These are phyloP conservation scores for Phialophora macrospora DNA, from an alignment of 2,329 filamentous ascomycete species.

Conservation along the genomic window DNA sequence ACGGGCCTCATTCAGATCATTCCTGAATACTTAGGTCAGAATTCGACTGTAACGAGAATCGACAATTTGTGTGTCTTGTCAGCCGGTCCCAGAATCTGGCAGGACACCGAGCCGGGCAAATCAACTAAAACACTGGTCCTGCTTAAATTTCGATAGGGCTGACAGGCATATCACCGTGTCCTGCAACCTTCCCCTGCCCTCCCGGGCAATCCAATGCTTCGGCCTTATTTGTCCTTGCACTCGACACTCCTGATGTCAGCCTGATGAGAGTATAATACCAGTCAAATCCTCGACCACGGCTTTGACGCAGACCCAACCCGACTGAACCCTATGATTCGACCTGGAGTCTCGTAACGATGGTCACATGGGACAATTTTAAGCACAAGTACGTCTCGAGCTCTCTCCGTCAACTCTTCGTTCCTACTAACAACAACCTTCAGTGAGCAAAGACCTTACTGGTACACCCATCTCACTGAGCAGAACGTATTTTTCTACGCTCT, in stretches of 20 bases:
- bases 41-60: neutral
- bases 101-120: neutral
- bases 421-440: constrained; percentile 15
- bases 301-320: neutral
- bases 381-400: constrained; percentile 16
- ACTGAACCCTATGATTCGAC: constrained; percentile 7
- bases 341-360: constrained; percentile 25
- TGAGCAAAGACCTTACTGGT: constrained; percentile 24
- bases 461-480: constrained; percentile 30
- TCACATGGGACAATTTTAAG: constrained; percentile 30
- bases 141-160: constrained; percentile 25
- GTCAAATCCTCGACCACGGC: constrained; percentile 4
- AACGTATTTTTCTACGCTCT: constrained; percentile 29
- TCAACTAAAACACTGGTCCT: constrained; percentile 28
- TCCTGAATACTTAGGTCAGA: neutral
- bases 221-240: constrained; percentile 3
- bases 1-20: constrained; percentile 11
- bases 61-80: constrained; percentile 13
- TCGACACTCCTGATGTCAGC: constrained; percentile 22
- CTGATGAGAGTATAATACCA: constrained; percentile 20
- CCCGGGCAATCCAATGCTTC: neutral
- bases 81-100: constrained; percentile 13
- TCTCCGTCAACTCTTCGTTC: neutral
- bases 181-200: constrained; percentile 8
- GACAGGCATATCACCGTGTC: constrained; percentile 31